Evolutionary conservation across 495 filamentous ascomycete species (phyloP).

Genomic region (Penicillium diatomitis): DNA sequence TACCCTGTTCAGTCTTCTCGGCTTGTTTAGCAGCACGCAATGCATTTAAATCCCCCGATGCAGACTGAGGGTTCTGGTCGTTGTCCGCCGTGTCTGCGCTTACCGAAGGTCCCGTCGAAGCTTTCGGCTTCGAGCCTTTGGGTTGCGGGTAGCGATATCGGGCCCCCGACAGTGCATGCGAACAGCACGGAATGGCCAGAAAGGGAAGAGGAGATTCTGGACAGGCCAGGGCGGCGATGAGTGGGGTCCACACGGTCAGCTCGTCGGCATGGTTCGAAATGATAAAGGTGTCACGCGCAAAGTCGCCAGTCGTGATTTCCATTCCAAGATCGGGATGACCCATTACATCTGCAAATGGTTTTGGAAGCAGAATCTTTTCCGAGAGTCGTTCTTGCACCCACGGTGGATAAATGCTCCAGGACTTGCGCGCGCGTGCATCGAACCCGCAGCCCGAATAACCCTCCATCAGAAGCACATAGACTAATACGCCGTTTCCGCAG

Average conservation of each 20-base stretch:
- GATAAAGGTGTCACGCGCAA: constrained; percentile 72
- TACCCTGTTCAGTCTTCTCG: constrained; percentile 26
- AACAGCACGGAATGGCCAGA: constrained; percentile 90
- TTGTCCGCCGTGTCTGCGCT: constrained; percentile 1
- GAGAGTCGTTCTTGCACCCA: constrained; percentile 47
- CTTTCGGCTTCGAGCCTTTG: constrained; percentile 1
- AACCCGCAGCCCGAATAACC: constrained; percentile 86
- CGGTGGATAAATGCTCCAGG: constrained; percentile 65
- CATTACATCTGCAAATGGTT: constrained; percentile 33
- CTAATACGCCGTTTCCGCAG: constrained; percentile 91
- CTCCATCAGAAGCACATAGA: constrained; percentile 72
- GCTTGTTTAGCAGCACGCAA: constrained; percentile 27
- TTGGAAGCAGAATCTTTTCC: constrained; percentile 68
- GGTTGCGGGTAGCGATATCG: constrained; percentile 60
- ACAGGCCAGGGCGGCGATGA: constrained; percentile 68
- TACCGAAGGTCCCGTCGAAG: not conserved
- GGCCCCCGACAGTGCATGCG: constrained; percentile 70
- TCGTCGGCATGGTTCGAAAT: constrained; percentile 97
- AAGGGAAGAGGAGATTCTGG: constrained; percentile 50
- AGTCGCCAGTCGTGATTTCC: constrained; percentile 58
- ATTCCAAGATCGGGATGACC: constrained; percentile 10
- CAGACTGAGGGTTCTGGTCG: constrained; percentile 20
- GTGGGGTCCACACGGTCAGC: constrained; percentile 88
- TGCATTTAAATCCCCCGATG: constrained; percentile 35
- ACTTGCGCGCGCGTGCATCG: constrained; percentile 74